These are phyloP conservation scores for Lentinula raphanica DNA, from an alignment of 768 basidiomycete species.

Conservation along the genomic window DNA sequence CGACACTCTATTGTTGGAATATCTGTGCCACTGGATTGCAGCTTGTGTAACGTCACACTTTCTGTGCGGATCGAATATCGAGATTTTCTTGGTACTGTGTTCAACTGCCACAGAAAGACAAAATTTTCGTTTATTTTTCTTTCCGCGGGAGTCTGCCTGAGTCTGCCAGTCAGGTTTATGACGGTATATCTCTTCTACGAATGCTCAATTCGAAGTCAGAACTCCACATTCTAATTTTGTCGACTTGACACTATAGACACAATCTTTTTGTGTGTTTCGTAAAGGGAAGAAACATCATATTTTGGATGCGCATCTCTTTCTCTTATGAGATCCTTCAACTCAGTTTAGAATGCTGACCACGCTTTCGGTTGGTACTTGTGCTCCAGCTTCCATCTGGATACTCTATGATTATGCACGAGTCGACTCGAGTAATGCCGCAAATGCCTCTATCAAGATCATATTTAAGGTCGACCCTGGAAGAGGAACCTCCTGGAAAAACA, in stretches of 20 bases:
- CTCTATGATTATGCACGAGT: not conserved
- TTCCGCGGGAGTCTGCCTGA: too few species aligned
- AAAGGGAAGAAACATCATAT: too few species aligned
- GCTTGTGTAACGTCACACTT: not conserved
- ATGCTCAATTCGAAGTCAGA: not conserved
- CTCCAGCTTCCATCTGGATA: not conserved
- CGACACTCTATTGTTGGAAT: too few species aligned
- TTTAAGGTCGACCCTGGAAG: not conserved
- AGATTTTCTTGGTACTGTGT: too few species aligned
- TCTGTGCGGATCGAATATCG: too few species aligned
- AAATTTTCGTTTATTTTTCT: too few species aligned
- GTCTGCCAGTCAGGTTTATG: too few species aligned
- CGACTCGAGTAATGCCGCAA: not conserved
- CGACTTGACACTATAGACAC: not conserved
- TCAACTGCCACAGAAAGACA: too few species aligned
- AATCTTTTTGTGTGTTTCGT: not conserved
- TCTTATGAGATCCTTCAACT: not conserved
- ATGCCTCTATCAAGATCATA: not conserved
- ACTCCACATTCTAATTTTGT: not conserved
- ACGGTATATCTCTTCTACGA: not conserved
- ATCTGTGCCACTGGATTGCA: not conserved
- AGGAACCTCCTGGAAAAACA: not conserved
- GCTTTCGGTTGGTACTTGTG: not conserved
- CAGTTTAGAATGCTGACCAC: not conserved
- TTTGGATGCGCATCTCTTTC: not conserved